phyloP scores from a whole-genome alignment of 177 flowering plant genomes.

The Telopea speciosissima region DNA sequence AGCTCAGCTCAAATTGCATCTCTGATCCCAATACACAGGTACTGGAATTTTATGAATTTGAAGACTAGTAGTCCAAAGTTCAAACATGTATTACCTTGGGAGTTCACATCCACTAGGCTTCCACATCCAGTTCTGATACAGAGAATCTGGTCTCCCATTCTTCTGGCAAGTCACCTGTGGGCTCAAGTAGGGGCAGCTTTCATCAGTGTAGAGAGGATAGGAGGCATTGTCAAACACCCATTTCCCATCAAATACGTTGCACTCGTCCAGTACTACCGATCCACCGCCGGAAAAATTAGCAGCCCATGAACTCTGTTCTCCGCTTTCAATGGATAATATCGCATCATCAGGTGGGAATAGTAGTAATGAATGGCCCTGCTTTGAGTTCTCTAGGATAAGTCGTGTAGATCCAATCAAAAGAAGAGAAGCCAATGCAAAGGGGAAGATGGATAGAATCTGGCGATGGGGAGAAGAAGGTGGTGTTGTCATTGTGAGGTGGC shows the following conservation, averaged over 20 bases:
- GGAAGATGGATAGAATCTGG: constrained; percentile 41
- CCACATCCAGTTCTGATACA: constrained; percentile 92
- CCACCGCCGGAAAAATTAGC: constrained; percentile 23
- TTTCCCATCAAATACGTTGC: constrained; percentile 70
- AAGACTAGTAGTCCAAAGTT: not conserved
- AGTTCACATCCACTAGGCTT: constrained; percentile 62
- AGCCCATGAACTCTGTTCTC: constrained; percentile 5
- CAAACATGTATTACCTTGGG: constrained; percentile 52
- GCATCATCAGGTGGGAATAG: not conserved
- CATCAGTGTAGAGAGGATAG: constrained; percentile 59
- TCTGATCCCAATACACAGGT: too few species aligned
- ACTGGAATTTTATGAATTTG: too few species aligned
- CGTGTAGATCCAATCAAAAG: constrained; percentile 40
- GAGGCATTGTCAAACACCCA: constrained; percentile 73
- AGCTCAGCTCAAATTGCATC: too few species aligned
- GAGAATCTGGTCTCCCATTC: constrained; percentile 84
- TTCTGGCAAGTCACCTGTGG: constrained; percentile 71
- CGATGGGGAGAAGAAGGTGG: constrained; percentile 26
- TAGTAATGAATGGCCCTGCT: constrained; percentile 8
- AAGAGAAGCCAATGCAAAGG: constrained; percentile 38
- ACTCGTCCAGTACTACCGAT: constrained; percentile 22
- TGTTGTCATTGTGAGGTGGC: constrained; percentile 11
- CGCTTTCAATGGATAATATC: not conserved
- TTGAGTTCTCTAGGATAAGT: constrained; percentile 32
- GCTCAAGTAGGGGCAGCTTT: constrained; percentile 69